These are phyloP conservation scores for Scheffersomyces insectosa DNA, from an alignment of 1,139 yeast genomes.

Conservation along the genomic window DNA sequence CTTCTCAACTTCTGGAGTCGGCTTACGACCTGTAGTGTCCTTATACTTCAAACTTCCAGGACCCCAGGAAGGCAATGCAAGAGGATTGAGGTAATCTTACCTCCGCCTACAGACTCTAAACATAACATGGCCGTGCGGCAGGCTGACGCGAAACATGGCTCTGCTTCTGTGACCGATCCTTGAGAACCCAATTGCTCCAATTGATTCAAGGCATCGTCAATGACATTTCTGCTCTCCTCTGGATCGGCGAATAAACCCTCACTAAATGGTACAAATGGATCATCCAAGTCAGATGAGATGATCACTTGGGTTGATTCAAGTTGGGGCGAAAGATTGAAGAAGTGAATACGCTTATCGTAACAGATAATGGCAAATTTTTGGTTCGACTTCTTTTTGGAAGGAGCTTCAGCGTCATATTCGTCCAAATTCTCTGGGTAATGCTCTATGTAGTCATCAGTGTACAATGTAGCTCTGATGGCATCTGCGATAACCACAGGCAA, in stretches of 20 bases:
- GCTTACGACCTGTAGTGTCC: constrained; percentile 38
- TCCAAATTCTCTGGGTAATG: constrained; percentile 2
- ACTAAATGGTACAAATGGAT: constrained; percentile 78
- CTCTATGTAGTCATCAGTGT: constrained; percentile 14
- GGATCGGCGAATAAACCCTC: constrained; percentile 85
- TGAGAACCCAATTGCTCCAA: constrained; percentile 49
- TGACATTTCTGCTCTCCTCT: constrained; percentile 56
- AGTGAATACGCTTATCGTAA: constrained; percentile 72
- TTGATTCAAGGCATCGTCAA: constrained; percentile 67
- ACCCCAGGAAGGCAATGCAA: constrained; percentile 76
- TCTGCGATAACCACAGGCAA: constrained; percentile 70
- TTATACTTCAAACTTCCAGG: constrained; percentile 74
- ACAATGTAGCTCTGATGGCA: constrained; percentile 65
- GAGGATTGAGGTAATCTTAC: constrained; percentile 73
- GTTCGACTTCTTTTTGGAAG: constrained; percentile 5
- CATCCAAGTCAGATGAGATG: constrained; percentile 71
- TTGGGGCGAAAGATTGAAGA: constrained; percentile 64
- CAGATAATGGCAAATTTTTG: constrained; percentile 68
- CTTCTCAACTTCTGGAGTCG: constrained; percentile 56
- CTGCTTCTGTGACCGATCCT: constrained; percentile 51
- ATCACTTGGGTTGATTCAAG: constrained; percentile 64
- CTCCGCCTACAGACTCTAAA: constrained; percentile 69
- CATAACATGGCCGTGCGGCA: constrained; percentile 67
- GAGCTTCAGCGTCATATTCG: constrained; percentile 9
- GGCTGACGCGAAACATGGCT: constrained; percentile 82